Evolutionary conservation across 306 rosid genomes (phyloP).

Genomic region (Prinsepia uniflora): DNA sequence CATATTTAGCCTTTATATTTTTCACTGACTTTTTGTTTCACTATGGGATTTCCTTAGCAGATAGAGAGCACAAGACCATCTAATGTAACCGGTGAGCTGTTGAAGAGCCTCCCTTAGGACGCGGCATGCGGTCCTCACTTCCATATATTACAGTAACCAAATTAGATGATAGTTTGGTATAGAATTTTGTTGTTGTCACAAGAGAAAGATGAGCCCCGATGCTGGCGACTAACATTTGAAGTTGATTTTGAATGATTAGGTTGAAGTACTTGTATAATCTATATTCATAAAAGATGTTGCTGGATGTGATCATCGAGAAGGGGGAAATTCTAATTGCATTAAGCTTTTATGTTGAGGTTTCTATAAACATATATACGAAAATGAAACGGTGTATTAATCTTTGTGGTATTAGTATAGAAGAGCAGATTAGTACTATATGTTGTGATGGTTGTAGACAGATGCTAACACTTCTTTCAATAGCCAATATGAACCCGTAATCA

Average conservation of each 20-base stretch:
- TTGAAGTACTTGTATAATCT: background rate
- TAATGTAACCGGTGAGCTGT: background rate
- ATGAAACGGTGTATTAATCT: background rate
- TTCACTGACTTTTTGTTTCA: background rate
- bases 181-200: background rate
- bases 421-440: background rate
- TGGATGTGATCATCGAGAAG: background rate
- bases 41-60: background rate
- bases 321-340: background rate
- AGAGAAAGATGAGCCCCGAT: background rate
- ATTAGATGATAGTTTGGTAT: background rate
- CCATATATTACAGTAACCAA: background rate
- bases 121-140: background rate
- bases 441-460: background rate
- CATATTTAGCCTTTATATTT: background rate
- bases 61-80: slow-evolving; percentile 6
- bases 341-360: background rate
- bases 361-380: background rate
- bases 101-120: background rate
- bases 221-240: slow-evolving; percentile 1
- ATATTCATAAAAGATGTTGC: background rate
- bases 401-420: background rate
- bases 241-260: slow-evolving; percentile 5
- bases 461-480: background rate
- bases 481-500: background rate